Percentiles rank a stretch among this genome's conserved stretches.
Evolutionary conservation across 2,329 filamentous ascomycete species (phyloP).

Genomic region (Claviceps sorghi): DNA sequence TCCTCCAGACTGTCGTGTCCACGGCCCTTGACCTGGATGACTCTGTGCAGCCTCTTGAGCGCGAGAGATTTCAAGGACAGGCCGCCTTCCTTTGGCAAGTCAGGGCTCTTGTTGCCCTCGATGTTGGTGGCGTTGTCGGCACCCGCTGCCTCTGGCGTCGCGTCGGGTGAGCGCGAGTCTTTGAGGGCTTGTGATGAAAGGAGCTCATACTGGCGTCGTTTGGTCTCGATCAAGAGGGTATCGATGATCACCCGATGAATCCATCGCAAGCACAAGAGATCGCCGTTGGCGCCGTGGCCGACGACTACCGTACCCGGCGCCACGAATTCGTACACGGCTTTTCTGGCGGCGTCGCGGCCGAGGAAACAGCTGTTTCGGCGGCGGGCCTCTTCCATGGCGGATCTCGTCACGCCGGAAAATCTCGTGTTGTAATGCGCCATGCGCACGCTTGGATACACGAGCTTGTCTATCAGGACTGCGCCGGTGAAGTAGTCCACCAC

Average conservation of each 20-base stretch:
- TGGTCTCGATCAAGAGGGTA: conserved; percentile 23
- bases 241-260: conserved; percentile 31
- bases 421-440: conserved; percentile 35
- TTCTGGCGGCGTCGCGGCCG: conserved; percentile 27
- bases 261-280: conserved; percentile 32
- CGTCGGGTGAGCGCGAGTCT: conserved; percentile 1
- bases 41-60: conserved; percentile 20
- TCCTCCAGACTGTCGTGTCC: conserved; percentile 32
- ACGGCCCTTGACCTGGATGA: conserved; percentile 22
- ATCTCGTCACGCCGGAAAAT: conserved; percentile 32
- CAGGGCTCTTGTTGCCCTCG: neutral
- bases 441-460: conserved; percentile 31
- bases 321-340: conserved; percentile 28
- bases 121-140: neutral
- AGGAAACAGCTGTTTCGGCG: conserved; percentile 20
- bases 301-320: conserved; percentile 32
- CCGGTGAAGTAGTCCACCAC: conserved; percentile 36
- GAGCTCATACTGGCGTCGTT: conserved; percentile 5
- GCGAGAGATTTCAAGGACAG: conserved; percentile 26
- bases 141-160: conserved; percentile 3
- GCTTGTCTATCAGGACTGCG: conserved; percentile 31
- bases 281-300: conserved; percentile 28
- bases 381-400: conserved; percentile 23
- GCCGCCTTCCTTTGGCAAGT: conserved; percentile 6
- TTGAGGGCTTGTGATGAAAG: neutral